Conservation (phyloP, 1,284 basidiomycete genomes). For the Ganoderma lingzhi region DNA sequence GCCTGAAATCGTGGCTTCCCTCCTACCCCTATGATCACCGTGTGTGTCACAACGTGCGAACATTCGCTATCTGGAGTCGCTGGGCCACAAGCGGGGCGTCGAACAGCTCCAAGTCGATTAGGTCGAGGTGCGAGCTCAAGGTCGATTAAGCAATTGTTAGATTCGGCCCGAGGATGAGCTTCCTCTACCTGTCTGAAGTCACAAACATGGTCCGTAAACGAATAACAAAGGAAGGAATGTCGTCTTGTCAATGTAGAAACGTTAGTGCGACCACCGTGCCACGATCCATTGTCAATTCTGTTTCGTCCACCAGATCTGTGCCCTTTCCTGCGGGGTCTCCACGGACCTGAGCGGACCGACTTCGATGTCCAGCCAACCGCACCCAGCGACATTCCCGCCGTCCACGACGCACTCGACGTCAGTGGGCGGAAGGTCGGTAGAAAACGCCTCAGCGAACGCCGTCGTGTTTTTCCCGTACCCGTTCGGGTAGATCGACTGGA, state of each 20-base stretch:
- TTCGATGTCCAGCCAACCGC: neutral
- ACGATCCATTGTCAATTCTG: neutral
- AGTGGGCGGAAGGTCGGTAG: conserved; percentile 32
- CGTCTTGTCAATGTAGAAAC: neutral
- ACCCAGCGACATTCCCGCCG: neutral
- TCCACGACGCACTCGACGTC: conserved; percentile 33
- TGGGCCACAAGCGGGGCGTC: no score
- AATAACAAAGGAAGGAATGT: neutral
- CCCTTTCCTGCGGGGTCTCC: neutral
- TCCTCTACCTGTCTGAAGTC: neutral
- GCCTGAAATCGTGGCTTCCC: no score
- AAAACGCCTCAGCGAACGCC: conserved; percentile 36
- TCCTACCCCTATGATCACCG: no score
- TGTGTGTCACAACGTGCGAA: no score
- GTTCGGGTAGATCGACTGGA: conserved; percentile 35
- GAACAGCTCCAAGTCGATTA: no score
- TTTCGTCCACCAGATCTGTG: conserved; percentile 5
- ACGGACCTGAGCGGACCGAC: neutral
- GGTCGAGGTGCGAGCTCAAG: no score
- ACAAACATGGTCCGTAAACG: neutral
- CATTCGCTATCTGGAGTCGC: no score
- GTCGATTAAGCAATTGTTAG: no score
- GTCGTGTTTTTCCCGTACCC: conserved; percentile 40
- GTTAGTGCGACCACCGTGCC: neutral
- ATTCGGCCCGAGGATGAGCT: neutral